Evolutionary conservation across 1,284 basidiomycete species (phyloP).

Genomic region (Sporisorium graminicola): DNA sequence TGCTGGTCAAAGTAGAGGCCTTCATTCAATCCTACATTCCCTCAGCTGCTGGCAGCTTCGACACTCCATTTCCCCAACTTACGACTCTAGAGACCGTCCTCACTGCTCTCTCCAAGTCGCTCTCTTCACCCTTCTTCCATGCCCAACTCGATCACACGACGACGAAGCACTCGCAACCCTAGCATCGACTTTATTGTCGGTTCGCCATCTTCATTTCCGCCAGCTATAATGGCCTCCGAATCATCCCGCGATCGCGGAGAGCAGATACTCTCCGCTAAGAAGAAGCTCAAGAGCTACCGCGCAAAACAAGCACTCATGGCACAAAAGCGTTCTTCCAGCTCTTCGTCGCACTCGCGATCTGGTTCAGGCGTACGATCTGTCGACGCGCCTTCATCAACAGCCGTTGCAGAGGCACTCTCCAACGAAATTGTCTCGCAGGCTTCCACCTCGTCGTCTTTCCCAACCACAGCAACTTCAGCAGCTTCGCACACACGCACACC

Average conservation of each 20-base stretch:
- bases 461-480: slow-evolving; percentile 9
- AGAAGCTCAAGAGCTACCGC: slow-evolving; percentile 65
- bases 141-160: slow-evolving; percentile 5
- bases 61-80: background rate
- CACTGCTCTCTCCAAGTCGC: background rate
- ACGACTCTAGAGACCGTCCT: background rate
- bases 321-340: slow-evolving; percentile 41
- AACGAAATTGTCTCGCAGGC: slow-evolving; percentile 41
- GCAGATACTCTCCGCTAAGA: slow-evolving; percentile 60
- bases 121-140: slow-evolving; percentile 8
- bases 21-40: background rate
- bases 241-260: slow-evolving; percentile 48
- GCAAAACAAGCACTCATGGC: slow-evolving; percentile 62
- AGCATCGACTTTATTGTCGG: slow-evolving; percentile 15
- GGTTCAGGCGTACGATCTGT: slow-evolving; percentile 19
- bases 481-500: slow-evolving; percentile 24
- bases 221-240: slow-evolving; percentile 10
- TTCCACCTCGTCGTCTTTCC: slow-evolving; percentile 31
- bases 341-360: slow-evolving; percentile 34
- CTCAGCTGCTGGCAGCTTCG: slow-evolving; percentile 32
- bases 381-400: slow-evolving; percentile 13
- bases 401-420: slow-evolving; percentile 29
- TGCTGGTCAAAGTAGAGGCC: slow-evolving; percentile 35
- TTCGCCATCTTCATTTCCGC: background rate
- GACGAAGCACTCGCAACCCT: slow-evolving; percentile 8